Evolutionary conservation across 2,329 filamentous ascomycete species (phyloP), one percentile per base, ranked within the genome.

Genomic region (Pochonia chlamydosporia): DNA sequence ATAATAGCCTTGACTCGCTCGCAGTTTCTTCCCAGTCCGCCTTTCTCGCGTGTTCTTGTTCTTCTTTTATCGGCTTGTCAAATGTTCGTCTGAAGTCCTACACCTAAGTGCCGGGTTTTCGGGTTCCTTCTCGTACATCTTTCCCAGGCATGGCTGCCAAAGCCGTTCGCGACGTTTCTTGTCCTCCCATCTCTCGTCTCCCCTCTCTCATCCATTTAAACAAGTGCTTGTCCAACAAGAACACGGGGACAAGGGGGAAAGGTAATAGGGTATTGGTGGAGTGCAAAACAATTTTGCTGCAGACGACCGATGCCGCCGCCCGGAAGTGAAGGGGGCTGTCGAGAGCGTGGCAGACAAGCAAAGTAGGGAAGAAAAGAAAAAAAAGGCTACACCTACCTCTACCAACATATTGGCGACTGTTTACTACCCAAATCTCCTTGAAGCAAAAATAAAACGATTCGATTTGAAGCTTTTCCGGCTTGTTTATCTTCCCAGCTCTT

Each of bases 401-500:
- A 65, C 63, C 63, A 67, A 60, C 64, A 66, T 65, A 46, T 54
- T 57, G 48, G 48, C 47, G 35, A 20, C 35, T 39, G 20, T 14
- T 11, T 23, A 39, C 16, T 39, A 4, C 35, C 35, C 35, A 16
- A n/a, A 4, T 39, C 8, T 39, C 20, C 20, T 39, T 39, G 9
- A 14, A 39, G 18, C 4, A 21, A 36, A 36, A 36, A 36, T 36
- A 36, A 20, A 18, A 35, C n/a, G 31, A 35, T 16, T 51, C 48
- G 18, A 11, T 21, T 30, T 9, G 11, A 25, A 25, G 37, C 35
- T 28, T 40, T 31, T 40, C 47, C 20, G 36, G n/a, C 33, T 28
- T 21, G 30, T 16, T 47, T 43, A 11, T 20, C 21, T 11, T 41
- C 16, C 31, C 40, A 26, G 21, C 36, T 47, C 43, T 42, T 47